These are phyloP conservation scores for Didymella keratinophila DNA, from an alignment of 2,329 filamentous ascomycete species.

Conservation along the genomic window DNA sequence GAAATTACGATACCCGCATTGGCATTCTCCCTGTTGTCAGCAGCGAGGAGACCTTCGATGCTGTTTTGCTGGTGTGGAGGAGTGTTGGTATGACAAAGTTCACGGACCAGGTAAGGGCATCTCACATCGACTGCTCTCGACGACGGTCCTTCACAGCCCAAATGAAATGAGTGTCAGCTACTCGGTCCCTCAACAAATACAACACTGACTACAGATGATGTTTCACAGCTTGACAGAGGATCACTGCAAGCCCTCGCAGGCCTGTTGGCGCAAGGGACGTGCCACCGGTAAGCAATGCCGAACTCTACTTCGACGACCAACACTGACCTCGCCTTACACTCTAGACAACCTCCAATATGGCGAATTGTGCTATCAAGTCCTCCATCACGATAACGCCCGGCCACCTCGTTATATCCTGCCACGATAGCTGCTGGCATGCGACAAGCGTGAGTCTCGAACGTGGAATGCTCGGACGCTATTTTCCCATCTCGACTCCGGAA, in stretches of 20 bases:
- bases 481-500: conserved; percentile 15
- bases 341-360: not conserved
- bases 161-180: conserved; percentile 12
- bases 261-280: conserved; percentile 14
- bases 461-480: conserved; percentile 20
- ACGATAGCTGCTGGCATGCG: conserved; percentile 20
- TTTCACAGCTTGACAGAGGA: conserved; percentile 10
- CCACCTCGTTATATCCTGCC: conserved; percentile 10
- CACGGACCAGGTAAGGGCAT: conserved; percentile 15
- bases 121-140: conserved; percentile 5
- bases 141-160: conserved; percentile 6
- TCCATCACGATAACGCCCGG: not conserved
- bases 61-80: conserved; percentile 6
- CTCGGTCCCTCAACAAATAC: conserved; percentile 14
- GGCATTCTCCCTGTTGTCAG: conserved; percentile 13
- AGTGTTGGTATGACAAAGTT: conserved; percentile 11
- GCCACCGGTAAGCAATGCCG: conserved; percentile 1
- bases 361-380: not conserved
- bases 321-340: no score
- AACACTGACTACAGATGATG: not conserved
- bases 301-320: conserved; percentile 18
- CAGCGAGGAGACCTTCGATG: not conserved
- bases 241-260: conserved; percentile 14
- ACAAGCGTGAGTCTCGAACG: conserved; percentile 19
- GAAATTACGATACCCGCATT: not conserved